A percentile compares a stretch with the other conserved stretches of the same genome.
Evolutionary conservation across 257 asterid species (phyloP).

Genomic region (Plantago elongata): DNA sequence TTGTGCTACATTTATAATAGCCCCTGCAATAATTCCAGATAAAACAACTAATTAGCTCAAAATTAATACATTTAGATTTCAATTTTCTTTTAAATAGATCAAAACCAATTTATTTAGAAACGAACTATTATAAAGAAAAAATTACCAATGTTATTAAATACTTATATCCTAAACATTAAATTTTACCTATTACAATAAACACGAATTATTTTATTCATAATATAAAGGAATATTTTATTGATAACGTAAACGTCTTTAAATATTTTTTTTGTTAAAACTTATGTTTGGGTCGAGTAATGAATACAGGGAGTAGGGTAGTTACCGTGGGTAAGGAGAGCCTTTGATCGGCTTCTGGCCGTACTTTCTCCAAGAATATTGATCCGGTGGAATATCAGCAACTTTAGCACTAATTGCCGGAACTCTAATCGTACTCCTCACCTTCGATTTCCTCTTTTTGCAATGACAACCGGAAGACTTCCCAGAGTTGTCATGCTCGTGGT

Average conservation of each 20-base stretch:
- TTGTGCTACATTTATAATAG: conserved; percentile 68
- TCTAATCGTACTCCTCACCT: conserved; percentile 41
- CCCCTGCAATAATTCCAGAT: conserved; percentile 40
- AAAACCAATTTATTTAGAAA: too few relatives aligned
- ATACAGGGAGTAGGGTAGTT: conserved; percentile 25
- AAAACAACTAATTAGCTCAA: background rate
- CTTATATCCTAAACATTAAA: too few relatives aligned
- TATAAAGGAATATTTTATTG: too few relatives aligned
- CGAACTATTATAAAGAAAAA: too few relatives aligned
- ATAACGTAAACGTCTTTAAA: too few relatives aligned
- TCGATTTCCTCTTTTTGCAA: conserved; percentile 73
- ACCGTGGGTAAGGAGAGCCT: conserved; percentile 88
- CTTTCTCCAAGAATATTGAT: conserved; percentile 76
- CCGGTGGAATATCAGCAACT: conserved; percentile 63
- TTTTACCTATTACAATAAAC: too few relatives aligned
- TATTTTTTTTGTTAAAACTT: too few relatives aligned
- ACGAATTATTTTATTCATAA: too few relatives aligned
- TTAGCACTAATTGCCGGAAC: conserved; percentile 75
- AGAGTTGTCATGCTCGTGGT: conserved; percentile 45
- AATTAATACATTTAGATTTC: too few relatives aligned
- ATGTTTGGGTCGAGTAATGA: too few relatives aligned
- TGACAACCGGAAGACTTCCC: conserved; percentile 59
- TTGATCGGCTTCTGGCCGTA: conserved; percentile 86
- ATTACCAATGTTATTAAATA: too few relatives aligned
- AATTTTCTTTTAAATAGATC: too few relatives aligned